Evolutionary conservation across 2,329 filamentous ascomycete genomes (phyloP), one percentile per base, ranked within the genome.

Genomic region (Lithohypha guttulata): DNA sequence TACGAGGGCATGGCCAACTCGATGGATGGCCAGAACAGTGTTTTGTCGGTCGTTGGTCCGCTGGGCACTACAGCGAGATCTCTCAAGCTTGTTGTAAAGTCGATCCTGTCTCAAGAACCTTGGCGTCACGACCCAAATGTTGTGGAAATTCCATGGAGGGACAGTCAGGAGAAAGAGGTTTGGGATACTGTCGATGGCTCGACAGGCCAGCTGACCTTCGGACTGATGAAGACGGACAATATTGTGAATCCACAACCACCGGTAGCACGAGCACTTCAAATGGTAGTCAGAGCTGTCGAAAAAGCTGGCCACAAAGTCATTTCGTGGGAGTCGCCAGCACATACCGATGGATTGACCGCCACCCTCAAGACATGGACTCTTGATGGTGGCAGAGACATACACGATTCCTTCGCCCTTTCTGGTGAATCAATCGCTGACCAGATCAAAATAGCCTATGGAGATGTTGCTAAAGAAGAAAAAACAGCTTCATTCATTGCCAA

Each of bases 81-180:
- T 0, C 51, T 82, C 9, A 67, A 66, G 26, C 56, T 83, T 2
- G 51, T 77, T 2, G 64, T 75, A 2, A 68, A 74, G 49, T 60
- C 69, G 0, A 53, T 83, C 2, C 59, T 85, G 1, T 62, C 61
- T 9, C 68, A 68, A 21, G 51, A 73, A 38, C 80, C 80, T 0
- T 84, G 80, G 81, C 57, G 75, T 1, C 59, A 72, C 46, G 30
- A 84, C 53, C 79, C 80, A 0, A 59, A 77, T 1, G 75, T 79
- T 0, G 59, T 75, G 27, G 75, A 80, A 14, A 62, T 84, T 1
- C 79, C 79, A 0, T 84, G 78, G 71, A 68, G 77, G 2, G 57
- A 68, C 17, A 63, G 71, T 2, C 33, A 60, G 20, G 61, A 59
- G 27, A 39, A 55, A 14, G 47, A 55, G 27, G 57, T 57, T 0